Evolutionary conservation across 1,139 yeast genomes (phyloP).

Genomic region (Geotrichum candidum): DNA sequence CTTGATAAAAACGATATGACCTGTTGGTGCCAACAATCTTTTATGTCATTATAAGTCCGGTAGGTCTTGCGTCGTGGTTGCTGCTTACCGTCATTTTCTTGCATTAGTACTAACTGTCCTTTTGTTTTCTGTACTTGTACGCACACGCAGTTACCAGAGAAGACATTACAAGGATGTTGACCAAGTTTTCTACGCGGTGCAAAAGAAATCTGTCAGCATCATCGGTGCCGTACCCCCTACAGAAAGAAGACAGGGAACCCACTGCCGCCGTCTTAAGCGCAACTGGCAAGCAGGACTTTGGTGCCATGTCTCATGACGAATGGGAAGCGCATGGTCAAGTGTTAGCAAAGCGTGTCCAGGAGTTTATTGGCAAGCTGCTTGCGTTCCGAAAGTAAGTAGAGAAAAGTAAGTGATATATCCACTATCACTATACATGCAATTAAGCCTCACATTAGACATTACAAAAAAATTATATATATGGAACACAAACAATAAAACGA

Average conservation of each 20-base stretch:
- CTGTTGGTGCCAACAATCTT: neutral
- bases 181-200: constrained; percentile 1
- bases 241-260: neutral
- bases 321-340: constrained; percentile 20
- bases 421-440: neutral
- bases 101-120: neutral
- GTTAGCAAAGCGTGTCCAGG: constrained; percentile 16
- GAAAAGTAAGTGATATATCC: neutral
- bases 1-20: neutral
- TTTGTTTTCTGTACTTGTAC: neutral
- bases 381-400: constrained; percentile 16
- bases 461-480: neutral
- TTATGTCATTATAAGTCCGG: neutral
- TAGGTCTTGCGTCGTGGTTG: neutral
- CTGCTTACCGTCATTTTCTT: neutral
- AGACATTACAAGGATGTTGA: neutral
- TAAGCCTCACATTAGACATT: neutral
- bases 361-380: constrained; percentile 15
- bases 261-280: neutral
- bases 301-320: constrained; percentile 17
- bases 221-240: neutral
- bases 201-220: neutral
- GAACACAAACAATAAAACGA: neutral
- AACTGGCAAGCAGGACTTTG: neutral
- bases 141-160: neutral